Base-by-base conservation (phyloP, 1,284 basidiomycete genomes). In the Fomes fomentarius region DNA sequence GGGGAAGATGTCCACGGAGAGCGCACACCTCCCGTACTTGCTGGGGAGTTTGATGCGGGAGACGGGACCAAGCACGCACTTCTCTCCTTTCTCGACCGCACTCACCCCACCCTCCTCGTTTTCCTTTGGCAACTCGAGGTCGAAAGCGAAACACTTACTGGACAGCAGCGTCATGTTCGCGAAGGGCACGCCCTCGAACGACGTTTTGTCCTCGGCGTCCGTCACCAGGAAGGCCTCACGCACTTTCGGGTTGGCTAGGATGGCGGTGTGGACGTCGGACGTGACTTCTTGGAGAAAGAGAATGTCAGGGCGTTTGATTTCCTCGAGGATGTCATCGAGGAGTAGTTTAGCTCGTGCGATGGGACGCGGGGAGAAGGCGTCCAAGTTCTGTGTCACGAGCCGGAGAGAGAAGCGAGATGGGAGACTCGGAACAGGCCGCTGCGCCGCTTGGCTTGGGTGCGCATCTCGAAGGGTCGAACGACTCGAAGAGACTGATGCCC, bases 11-110 rank as follows among this genome's bases (percentile, higher is more conserved):
- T 75, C 66, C 54, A 76, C 69, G 42, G 8, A 74, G 54, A 75
- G 72, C 57, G 60, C 73, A 63, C 63, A 48, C 65, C 47, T 38
- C 37, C 37, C 24, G 52, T 71, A 74, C 65, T 63, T 71, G 70
- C 75, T 75, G 4, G 72, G 73, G 40, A 76, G 72, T 1, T 17
- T 35, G 39, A 71, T 47, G 61, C 70, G 71, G 63, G 54, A 71
- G 54, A 74, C 66, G 54, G 19, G 28, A 17, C 61, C 66, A 33
- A 74, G 58, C 63, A 63, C 61, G 58, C 69, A 45, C 62, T 66
- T 69, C 17, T 33, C 47, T 30, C 51, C 66, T 66, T 64, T 53
- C 53, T 69, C 28, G 28, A 30, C 28, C 12, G 7, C 28, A 6
- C 28, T 12, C 6, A 30, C 28, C 12, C 28, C 28, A 6, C 28